Evolutionary conservation across 345 rosid species (phyloP).

Genomic region (Euphorbia tirucalli): DNA sequence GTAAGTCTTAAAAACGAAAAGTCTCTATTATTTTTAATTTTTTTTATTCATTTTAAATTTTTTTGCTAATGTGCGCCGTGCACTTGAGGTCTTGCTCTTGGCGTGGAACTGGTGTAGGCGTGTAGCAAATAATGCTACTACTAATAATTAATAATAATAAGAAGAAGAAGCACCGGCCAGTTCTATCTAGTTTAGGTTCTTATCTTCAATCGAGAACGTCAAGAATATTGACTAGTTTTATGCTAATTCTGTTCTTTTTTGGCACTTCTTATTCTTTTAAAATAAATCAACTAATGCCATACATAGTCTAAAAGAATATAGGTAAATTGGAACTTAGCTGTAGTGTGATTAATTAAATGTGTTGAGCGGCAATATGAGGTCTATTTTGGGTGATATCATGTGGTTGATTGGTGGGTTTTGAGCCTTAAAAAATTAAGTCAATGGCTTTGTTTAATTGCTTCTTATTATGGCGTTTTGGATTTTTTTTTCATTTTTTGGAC

Average conservation of each 20-base stretch:
- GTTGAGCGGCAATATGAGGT: too few species aligned
- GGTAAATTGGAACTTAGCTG: background rate
- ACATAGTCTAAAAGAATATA: too few species aligned
- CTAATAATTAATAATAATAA: too few species aligned
- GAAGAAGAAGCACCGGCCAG: background rate
- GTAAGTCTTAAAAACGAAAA: constrained; percentile 41
- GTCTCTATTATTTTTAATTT: background rate
- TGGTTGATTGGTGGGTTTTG: background rate
- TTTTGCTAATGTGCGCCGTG: constrained; percentile 7
- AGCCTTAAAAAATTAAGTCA: too few species aligned
- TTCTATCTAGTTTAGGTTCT: background rate
- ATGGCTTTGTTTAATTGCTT: background rate
- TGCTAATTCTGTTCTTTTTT: background rate
- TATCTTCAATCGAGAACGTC: background rate
- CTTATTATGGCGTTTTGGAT: background rate
- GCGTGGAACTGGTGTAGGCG: background rate
- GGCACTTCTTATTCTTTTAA: too few species aligned
- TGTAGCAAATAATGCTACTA: too few species aligned
- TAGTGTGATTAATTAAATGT: background rate
- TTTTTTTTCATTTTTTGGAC: background rate
- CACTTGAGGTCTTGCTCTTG: background rate
- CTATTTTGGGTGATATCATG: background rate
- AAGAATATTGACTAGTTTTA: too few species aligned
- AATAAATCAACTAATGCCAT: too few species aligned
- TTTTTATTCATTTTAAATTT: background rate